Evolutionary conservation across 176 grass and related monocot species (phyloP).

Genomic region (Puya raimondii): DNA sequence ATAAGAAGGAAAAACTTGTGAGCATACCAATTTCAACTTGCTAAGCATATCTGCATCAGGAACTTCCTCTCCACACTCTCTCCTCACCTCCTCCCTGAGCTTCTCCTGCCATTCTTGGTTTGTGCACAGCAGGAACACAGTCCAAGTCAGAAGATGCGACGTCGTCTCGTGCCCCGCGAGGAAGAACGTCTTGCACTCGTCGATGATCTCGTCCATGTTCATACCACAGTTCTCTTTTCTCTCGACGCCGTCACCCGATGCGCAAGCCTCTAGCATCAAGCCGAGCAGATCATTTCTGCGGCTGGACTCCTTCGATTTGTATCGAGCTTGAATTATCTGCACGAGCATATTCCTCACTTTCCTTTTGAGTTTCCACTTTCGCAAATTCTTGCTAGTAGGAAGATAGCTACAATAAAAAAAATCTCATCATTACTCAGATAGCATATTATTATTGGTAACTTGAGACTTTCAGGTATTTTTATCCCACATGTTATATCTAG

Average conservation of each 20-base stretch:
- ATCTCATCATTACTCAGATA: neutral
- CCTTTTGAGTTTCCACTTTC: conserved; percentile 30
- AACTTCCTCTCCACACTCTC: conserved; percentile 13
- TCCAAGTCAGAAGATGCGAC: conserved; percentile 37
- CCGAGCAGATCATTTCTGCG: conserved; percentile 41
- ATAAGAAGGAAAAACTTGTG: neutral
- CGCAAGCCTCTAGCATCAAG: conserved; percentile 36
- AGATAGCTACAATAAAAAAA: conserved; percentile 22
- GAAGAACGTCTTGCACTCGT: conserved; percentile 64
- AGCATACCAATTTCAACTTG: conserved; percentile 44
- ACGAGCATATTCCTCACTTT: conserved; percentile 21
- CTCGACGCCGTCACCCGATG: neutral
- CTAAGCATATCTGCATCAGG: conserved; percentile 16
- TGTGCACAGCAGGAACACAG: conserved; percentile 32
- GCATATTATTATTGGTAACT: neutral
- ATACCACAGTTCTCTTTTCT: conserved; percentile 6
- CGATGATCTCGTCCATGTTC: conserved; percentile 51
- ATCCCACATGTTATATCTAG: too few species aligned
- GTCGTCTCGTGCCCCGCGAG: conserved; percentile 48
- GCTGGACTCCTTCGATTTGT: neutral
- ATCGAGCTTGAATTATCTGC: conserved; percentile 27
- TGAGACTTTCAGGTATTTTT: too few species aligned
- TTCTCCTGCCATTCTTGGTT: conserved; percentile 52
- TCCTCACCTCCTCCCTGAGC: conserved; percentile 41
- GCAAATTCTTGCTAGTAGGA: conserved; percentile 25